Conservation (phyloP, 139 green algal genomes). For the Coelastrella sp. region DNA sequence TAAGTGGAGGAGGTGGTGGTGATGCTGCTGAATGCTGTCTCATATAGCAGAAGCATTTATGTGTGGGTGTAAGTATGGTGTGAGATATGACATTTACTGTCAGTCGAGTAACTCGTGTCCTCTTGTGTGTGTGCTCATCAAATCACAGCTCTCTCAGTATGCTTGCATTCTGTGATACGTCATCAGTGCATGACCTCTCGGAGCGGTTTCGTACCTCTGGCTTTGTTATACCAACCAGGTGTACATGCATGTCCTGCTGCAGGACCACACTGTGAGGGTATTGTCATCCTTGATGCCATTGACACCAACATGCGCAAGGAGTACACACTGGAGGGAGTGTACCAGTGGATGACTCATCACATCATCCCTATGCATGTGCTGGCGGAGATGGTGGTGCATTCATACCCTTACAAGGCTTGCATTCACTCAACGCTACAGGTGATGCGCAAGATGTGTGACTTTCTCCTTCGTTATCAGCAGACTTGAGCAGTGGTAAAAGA, state of each 20-base stretch:
- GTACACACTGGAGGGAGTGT: constrained; percentile 41
- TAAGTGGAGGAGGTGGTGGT: background rate
- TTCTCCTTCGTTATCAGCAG: background rate
- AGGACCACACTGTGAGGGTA: constrained; percentile 25
- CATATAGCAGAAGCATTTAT: too few species aligned
- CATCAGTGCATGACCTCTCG: too few species aligned
- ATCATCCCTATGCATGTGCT: constrained; percentile 37
- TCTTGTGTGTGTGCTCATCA: too few species aligned
- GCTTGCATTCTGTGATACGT: too few species aligned
- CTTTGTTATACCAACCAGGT: too few species aligned
- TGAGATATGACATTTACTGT: too few species aligned
- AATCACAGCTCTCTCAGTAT: too few species aligned
- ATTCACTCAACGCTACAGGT: constrained; percentile 45
- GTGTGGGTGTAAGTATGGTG: too few species aligned
- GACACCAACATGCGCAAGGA: constrained; percentile 42
- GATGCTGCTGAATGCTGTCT: background rate
- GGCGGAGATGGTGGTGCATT: constrained; percentile 30
- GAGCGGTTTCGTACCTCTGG: too few species aligned
- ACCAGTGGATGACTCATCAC: constrained; percentile 45
- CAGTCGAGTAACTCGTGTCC: too few species aligned
- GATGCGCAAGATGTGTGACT: background rate
- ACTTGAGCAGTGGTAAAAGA: background rate
- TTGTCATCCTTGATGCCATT: constrained; percentile 16
- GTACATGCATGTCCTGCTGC: too few species aligned
- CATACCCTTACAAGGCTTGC: constrained; percentile 36